Percentiles rank a stretch among this genome's conserved stretches.
Evolutionary conservation across 768 basidiomycete genomes (phyloP).

Genomic region (Xerocomus potaroensis): DNA sequence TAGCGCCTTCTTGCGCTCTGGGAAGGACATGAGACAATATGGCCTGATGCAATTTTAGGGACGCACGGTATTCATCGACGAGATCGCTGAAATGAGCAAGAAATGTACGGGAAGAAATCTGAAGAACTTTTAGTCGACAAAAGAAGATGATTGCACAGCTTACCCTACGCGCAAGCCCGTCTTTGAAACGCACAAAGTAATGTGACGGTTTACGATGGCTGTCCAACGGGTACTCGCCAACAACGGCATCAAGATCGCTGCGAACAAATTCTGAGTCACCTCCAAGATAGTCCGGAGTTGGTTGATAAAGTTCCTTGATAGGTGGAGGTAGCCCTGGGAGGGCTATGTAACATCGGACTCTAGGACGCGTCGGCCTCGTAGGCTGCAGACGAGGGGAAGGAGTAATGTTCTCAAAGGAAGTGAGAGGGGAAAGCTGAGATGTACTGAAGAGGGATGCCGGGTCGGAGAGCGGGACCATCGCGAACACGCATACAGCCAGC

Average conservation of each 20-base stretch:
- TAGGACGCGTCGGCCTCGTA: conserved; percentile 14
- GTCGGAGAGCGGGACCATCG: conserved; percentile 3
- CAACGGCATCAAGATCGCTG: conserved; percentile 41
- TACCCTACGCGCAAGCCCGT: conserved; percentile 59
- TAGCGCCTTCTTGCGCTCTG: conserved; percentile 43
- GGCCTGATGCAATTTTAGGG: not conserved
- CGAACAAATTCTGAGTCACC: conserved; percentile 30
- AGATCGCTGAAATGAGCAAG: conserved; percentile 38
- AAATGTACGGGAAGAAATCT: conserved; percentile 46
- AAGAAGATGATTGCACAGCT: conserved; percentile 11
- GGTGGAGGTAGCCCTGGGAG: conserved; percentile 36
- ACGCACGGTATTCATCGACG: conserved; percentile 55
- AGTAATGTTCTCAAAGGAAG: conserved; percentile 4
- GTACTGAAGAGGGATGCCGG: conserved; percentile 16
- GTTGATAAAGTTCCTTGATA: conserved; percentile 41
- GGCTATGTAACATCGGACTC: conserved; percentile 31
- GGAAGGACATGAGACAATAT: conserved; percentile 6
- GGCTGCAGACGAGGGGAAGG: conserved; percentile 5
- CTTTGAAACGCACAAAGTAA: conserved; percentile 57
- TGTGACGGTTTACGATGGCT: conserved; percentile 36
- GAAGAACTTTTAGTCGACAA: conserved; percentile 4
- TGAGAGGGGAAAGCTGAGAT: conserved; percentile 13
- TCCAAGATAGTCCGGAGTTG: conserved; percentile 31
- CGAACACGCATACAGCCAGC: not conserved
- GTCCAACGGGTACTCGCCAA: conserved; percentile 48